Evolutionary conservation across 192 early-diverging fungal species (phyloP), one percentile per base, ranked within the genome.

Genomic region (Coemansia sp.): DNA sequence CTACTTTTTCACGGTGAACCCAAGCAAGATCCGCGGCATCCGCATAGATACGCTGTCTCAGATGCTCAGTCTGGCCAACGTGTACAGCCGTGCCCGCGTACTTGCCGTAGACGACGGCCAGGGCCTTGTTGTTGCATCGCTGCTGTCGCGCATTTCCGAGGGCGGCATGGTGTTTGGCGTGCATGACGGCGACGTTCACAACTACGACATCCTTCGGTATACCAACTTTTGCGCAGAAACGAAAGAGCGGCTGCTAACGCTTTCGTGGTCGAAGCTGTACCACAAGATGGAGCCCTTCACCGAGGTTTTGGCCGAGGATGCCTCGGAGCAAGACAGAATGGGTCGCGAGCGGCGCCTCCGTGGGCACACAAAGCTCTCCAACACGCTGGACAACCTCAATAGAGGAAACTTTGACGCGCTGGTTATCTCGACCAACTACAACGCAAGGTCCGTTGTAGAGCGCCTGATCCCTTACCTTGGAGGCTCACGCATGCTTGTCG

Each of bases 41-140:
- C 87, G 97, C 20, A 75, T 89, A 14, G 97, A 99, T 72, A 93
- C 95, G 6, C 83, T 99, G 20, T 88, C 95, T 14, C 97, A 98
- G 76, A 64, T 99, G 9, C 68, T 99, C 24, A 86, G 88, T 5
- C 73, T 85, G 55, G 89, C 86, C 9, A 97, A 98, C 61, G 87
- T 98, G 3, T 90, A 86, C 48, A 79, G 91, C 30, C 57, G 82
- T 39, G 77, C 83, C 7, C 86, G 87, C 11, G 46, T 93, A 6
- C 68, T 98, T 50, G 87, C 93, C 13, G 89, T 94, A 0, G 97
- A 99, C 72, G 95, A 97, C 58, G 90, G 89, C 0, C 91, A 90
- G 49, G 97, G 96, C 13, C 78, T 99, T 60, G 30, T 99, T 0
- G 69, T 91, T 5, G 71, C 85, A 6, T 89, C 93, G 1, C 64